Evolutionary conservation across 1,284 basidiomycete species (phyloP), one percentile per base, ranked within the genome.

Genomic region (Sporisorium sorghi): DNA sequence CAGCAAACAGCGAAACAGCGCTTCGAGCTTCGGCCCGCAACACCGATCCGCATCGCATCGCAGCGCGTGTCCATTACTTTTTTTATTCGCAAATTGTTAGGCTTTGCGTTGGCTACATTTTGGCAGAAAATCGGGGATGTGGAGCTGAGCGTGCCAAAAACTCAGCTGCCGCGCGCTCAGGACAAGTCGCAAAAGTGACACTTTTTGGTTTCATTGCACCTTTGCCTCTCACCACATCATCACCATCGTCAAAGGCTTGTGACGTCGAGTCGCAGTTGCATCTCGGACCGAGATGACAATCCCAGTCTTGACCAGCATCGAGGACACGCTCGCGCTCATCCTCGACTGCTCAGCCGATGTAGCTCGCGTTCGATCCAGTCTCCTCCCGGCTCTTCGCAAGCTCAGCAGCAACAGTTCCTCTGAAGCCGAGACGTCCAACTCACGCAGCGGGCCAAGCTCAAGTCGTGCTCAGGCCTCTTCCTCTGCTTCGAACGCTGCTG

Each of bases 301-400:
- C 61, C 63, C 57, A 8, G 19, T 55, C n/a, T 60, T 74, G 35
- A 53, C 48, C 23, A 57, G 57, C n/a, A 71, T 77, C 40, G 71
- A 77, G 50, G 75, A 77, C 42, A 52, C 67, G 5, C 61, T 77
- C 40, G 63, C 75, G 0, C 75, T 77, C 63, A 65, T 70, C 40
- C 67, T 71, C 32, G 60, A 67, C 21, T 73, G 71, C 56, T 67
- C 52, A 6, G 15, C 30, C 28, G 56, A 71, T 24, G 43, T 52
- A 24, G 39, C 30, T 9, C 50, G 54, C 15, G 53, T 77, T 40
- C 40, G 71, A n/a, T 48, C 58, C 3, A 58, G 37, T 15, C 64
- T 77, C 8, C 58, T 73, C 3, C 75, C 71, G 5, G 59, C 71
- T 10, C 71, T 77, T 3, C 54, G 61, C 30, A 67, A 68, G 60